Evolutionary conservation across 2,329 filamentous ascomycete genomes (phyloP).

Genomic region (Colletotrichum camelliae): DNA sequence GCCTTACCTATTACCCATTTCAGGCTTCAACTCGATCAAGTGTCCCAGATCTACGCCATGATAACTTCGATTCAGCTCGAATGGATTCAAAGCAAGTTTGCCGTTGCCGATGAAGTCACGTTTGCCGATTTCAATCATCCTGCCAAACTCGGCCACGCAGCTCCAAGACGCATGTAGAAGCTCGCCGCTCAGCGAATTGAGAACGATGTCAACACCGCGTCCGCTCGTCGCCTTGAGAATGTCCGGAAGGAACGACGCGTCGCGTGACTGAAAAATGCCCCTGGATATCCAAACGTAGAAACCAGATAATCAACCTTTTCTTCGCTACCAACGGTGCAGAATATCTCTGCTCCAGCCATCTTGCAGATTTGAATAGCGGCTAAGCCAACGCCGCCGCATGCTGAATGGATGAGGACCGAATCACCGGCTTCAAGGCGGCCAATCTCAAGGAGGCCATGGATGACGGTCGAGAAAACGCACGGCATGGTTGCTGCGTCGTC

Average conservation of each 20-base stretch:
- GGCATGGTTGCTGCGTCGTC: constrained; percentile 41
- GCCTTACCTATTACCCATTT: background rate
- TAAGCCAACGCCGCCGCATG: constrained; percentile 31
- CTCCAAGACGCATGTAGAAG: constrained; percentile 41
- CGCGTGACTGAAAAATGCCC: constrained; percentile 34
- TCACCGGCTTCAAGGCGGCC: constrained; percentile 29
- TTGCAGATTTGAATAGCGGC: constrained; percentile 31
- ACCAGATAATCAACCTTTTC: constrained; percentile 35
- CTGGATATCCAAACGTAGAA: constrained; percentile 29
- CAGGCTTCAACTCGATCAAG: constrained; percentile 2
- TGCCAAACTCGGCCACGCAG: constrained; percentile 44
- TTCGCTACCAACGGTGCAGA: constrained; percentile 34
- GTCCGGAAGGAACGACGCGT: constrained; percentile 31
- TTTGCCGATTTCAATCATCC: constrained; percentile 47
- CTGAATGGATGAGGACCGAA: constrained; percentile 33
- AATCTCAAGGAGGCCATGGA: constrained; percentile 33
- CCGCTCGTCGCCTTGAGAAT: constrained; percentile 27
- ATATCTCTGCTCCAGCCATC: constrained; percentile 37
- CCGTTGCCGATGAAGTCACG: constrained; percentile 42
- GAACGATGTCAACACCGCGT: constrained; percentile 33
- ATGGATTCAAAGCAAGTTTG: constrained; percentile 42
- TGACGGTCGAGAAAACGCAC: constrained; percentile 37
- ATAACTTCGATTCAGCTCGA: constrained; percentile 31
- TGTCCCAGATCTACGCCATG: constrained; percentile 17
- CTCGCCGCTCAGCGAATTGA: constrained; percentile 43